These are phyloP conservation scores for Ustilago nuda DNA, from an alignment of 1,284 basidiomycete species.

Conservation along the genomic window DNA sequence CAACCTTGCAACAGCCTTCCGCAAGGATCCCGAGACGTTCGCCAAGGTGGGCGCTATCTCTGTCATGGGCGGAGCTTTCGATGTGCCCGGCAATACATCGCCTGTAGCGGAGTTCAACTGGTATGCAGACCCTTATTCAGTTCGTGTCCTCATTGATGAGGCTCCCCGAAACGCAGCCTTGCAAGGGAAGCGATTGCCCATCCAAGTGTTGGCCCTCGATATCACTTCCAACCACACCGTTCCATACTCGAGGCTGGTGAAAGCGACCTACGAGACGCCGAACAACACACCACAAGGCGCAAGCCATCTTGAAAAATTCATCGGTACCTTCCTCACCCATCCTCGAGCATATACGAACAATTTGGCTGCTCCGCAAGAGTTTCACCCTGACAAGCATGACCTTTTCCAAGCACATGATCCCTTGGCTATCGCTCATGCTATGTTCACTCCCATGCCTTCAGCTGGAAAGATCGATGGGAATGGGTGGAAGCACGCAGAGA, in stretches of 20 bases:
- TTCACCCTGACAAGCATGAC: conserved; percentile 59
- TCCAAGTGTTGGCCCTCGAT: conserved; percentile 63
- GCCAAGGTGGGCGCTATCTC: conserved; percentile 77
- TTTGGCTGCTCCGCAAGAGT: conserved; percentile 50
- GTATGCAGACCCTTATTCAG: conserved; percentile 90
- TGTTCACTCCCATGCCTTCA: conserved; percentile 42
- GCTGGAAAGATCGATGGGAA: conserved; percentile 6
- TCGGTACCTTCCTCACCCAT: conserved; percentile 59
- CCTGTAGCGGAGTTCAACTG: conserved; percentile 80
- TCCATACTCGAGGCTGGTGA: conserved; percentile 58
- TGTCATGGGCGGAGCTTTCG: conserved; percentile 95
- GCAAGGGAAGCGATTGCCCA: conserved; percentile 36
- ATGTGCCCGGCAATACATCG: conserved; percentile 89
- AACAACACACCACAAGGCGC: conserved; percentile 17
- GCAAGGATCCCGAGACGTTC: conserved; percentile 74
- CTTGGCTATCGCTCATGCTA: conserved; percentile 63
- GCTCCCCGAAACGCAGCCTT: conserved; percentile 35
- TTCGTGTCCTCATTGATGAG: conserved; percentile 68
- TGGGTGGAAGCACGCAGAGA: conserved; percentile 42
- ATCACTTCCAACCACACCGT: conserved; percentile 61
- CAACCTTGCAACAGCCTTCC: conserved; percentile 80
- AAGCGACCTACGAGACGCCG: conserved; percentile 34
- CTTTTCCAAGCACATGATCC: conserved; percentile 65
- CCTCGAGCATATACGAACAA: conserved; percentile 64
- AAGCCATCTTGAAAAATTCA: conserved; percentile 42